phyloP scores from a whole-genome alignment of 2,329 filamentous ascomycete genomes.

The Sordariomycetes sp. region DNA sequence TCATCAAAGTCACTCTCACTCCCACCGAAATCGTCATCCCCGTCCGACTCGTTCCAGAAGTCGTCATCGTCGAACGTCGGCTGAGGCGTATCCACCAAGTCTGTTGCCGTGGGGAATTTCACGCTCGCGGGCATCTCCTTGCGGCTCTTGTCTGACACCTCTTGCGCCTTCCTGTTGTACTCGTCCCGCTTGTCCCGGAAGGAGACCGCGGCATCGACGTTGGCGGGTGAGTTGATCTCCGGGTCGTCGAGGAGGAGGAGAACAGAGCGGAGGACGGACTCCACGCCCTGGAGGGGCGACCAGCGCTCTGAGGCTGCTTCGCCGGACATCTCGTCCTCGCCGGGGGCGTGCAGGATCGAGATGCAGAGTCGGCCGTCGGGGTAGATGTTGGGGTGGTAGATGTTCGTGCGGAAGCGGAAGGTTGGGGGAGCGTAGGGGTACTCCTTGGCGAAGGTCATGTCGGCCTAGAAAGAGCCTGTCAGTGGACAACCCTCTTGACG shows the following conservation, averaged over 20 bases:
- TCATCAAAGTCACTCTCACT: conserved; percentile 58
- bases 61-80: conserved; percentile 52
- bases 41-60: conserved; percentile 71
- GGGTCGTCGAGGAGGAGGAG: conserved; percentile 87
- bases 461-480: conserved; percentile 38
- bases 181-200: conserved; percentile 60
- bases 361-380: conserved; percentile 86
- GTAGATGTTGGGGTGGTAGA: conserved; percentile 94
- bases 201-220: conserved; percentile 84
- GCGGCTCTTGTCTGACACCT: conserved; percentile 64
- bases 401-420: conserved; percentile 67
- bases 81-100: conserved; percentile 49
- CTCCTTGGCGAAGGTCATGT: conserved; percentile 78
- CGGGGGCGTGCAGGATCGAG: conserved; percentile 86
- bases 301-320: conserved; percentile 85
- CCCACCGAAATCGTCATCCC: conserved; percentile 58
- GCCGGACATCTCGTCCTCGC: conserved; percentile 86
- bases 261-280: conserved; percentile 88
- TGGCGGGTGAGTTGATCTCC: conserved; percentile 86
- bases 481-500: background rate
- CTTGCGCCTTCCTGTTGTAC: conserved; percentile 61
- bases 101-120: conserved; percentile 66
- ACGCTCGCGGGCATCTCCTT: conserved; percentile 71
- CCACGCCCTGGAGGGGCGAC: conserved; percentile 87
- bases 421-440: conserved; percentile 85